phyloP scores from a whole-genome alignment of 257 asterid species.

The Lantana camara region DNA sequence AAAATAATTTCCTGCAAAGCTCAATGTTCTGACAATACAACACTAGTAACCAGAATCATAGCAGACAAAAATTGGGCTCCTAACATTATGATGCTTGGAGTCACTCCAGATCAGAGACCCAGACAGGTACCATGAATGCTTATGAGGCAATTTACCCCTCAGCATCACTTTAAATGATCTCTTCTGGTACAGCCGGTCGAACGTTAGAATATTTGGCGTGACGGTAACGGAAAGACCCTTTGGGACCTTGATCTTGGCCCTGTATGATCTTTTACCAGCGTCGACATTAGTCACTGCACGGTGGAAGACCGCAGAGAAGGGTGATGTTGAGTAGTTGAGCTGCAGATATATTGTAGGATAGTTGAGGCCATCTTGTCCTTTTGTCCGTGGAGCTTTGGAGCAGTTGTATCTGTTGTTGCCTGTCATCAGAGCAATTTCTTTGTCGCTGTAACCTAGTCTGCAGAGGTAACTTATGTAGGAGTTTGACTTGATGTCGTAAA shows the following conservation, averaged over 20 bases:
- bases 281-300: slow-evolving; percentile 70
- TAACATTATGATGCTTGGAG: slow-evolving; percentile 45
- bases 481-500: slow-evolving; percentile 46
- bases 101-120: slow-evolving; percentile 38
- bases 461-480: slow-evolving; percentile 65
- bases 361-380: slow-evolving; percentile 68
- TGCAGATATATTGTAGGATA: slow-evolving; percentile 68
- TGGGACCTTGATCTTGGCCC: slow-evolving; percentile 43
- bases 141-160: slow-evolving; percentile 36
- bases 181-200: slow-evolving; percentile 38
- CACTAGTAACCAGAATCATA: not conserved
- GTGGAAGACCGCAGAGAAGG: slow-evolving; percentile 51
- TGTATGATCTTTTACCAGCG: slow-evolving; percentile 37
- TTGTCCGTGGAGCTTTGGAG: slow-evolving; percentile 35
- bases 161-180: slow-evolving; percentile 56
- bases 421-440: slow-evolving; percentile 37
- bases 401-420: slow-evolving; percentile 53
- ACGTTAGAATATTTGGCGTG: slow-evolving; percentile 45
- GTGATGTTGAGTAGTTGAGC: slow-evolving; percentile 24
- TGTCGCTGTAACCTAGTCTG: slow-evolving; percentile 51
- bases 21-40: not conserved
- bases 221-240: slow-evolving; percentile 46
- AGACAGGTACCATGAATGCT: slow-evolving; percentile 30
- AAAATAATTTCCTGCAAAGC: not conserved
- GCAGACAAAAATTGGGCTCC: slow-evolving; percentile 68